These are phyloP conservation scores for Aspergillus fischeri DNA, from an alignment of 2,329 filamentous ascomycete genomes.

Conservation along the genomic window DNA sequence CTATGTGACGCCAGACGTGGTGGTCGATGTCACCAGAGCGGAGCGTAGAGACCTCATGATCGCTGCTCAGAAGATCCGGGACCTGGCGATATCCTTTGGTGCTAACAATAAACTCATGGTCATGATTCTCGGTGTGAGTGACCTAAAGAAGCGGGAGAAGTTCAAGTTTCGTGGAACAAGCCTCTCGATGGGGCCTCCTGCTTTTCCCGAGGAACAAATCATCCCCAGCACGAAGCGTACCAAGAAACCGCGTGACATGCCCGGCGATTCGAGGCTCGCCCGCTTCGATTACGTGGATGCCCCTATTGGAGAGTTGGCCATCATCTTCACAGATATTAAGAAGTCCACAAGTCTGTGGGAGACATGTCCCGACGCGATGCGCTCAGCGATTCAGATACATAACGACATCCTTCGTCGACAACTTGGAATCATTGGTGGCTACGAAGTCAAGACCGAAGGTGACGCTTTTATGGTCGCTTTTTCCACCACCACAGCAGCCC, in stretches of 20 bases:
- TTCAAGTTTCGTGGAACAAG: slow-evolving; percentile 72
- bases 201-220: slow-evolving; percentile 61
- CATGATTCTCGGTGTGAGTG: slow-evolving; percentile 92
- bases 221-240: slow-evolving; percentile 61
- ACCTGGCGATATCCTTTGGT: slow-evolving; percentile 92
- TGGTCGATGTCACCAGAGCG: slow-evolving; percentile 84
- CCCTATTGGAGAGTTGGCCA: slow-evolving; percentile 82
- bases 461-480: slow-evolving; percentile 99
- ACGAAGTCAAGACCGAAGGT: slow-evolving; percentile 99
- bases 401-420: slow-evolving; percentile 96
- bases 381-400: slow-evolving; percentile 93
- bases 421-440: slow-evolving; percentile 87
- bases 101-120: slow-evolving; percentile 96
- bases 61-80: slow-evolving; percentile 87
- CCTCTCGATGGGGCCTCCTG: slow-evolving; percentile 77
- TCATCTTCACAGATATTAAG: slow-evolving; percentile 99
- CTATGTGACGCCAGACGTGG: slow-evolving; percentile 80
- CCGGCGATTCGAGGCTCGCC: slow-evolving; percentile 80
- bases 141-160: slow-evolving; percentile 80
- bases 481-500: slow-evolving; percentile 86
- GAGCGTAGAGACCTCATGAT: slow-evolving; percentile 90
- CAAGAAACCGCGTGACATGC: slow-evolving; percentile 54
- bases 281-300: slow-evolving; percentile 89
- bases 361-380: slow-evolving; percentile 90
- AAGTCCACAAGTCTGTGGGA: slow-evolving; percentile 97